phyloP scores from a whole-genome alignment of 2,329 filamentous ascomycete species.

The Zymoseptoria ardabiliae region DNA sequence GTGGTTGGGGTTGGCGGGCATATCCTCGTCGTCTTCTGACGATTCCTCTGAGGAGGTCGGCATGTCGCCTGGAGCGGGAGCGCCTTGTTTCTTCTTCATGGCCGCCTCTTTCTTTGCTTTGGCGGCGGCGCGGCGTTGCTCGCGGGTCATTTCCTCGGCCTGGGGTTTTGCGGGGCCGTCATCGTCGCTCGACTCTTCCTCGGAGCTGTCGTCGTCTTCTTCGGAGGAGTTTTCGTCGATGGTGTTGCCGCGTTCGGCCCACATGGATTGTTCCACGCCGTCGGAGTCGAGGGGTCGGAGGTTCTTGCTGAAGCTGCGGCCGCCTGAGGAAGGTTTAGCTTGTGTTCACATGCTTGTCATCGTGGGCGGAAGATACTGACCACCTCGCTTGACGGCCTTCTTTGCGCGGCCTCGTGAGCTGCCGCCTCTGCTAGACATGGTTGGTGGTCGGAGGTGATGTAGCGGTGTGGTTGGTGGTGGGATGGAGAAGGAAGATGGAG shows the following conservation, averaged over 20 bases:
- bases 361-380: constrained; percentile 44
- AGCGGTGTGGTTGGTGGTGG: constrained; percentile 20
- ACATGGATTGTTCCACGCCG: constrained; percentile 83
- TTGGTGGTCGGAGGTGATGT: constrained; percentile 21
- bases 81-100: constrained; percentile 63
- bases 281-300: constrained; percentile 82
- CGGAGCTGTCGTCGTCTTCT: constrained; percentile 42
- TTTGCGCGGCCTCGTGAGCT: constrained; percentile 67
- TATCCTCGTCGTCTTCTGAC: constrained; percentile 52
- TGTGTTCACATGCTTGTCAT: neutral
- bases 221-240: constrained; percentile 43
- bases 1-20: constrained; percentile 90
- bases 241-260: constrained; percentile 57
- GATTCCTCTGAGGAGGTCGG: constrained; percentile 61
- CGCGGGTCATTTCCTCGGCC: constrained; percentile 61
- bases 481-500: neutral
- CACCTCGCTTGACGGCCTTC: constrained; percentile 88
- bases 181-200: constrained; percentile 37
- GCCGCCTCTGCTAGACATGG: constrained; percentile 40
- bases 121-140: constrained; percentile 78
- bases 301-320: constrained; percentile 91
- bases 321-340: constrained; percentile 50
- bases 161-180: constrained; percentile 31
- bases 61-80: constrained; percentile 76
- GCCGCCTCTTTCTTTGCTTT: constrained; percentile 90